phyloP scores from a whole-genome alignment of 2,329 filamentous ascomycete species.

The Diaporthe longicolla region DNA sequence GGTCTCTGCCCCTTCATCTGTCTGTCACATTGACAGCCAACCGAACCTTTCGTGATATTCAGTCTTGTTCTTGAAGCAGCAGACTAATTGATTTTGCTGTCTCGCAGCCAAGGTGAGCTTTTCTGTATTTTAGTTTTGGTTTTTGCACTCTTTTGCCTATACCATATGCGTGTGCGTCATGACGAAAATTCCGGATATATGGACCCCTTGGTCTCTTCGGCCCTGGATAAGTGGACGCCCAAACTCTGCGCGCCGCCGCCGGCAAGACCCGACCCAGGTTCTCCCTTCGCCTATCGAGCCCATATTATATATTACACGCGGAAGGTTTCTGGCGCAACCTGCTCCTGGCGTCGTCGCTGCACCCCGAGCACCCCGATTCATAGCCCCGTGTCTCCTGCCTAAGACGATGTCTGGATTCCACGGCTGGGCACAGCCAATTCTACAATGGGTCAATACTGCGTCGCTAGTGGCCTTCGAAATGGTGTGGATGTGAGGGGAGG shows the following conservation, averaged over 20 bases:
- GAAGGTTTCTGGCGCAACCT: background rate
- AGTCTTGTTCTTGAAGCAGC: conserved; percentile 15
- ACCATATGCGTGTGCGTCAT: conserved; percentile 38
- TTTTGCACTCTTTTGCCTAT: conserved; percentile 11
- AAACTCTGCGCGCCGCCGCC: conserved; percentile 32
- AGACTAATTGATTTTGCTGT: conserved; percentile 34
- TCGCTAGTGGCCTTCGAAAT: background rate
- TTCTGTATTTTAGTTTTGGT: conserved; percentile 9
- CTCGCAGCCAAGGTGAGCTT: conserved; percentile 37
- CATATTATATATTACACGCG: conserved; percentile 1
- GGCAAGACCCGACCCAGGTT: conserved; percentile 34
- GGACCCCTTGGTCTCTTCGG: conserved; percentile 32
- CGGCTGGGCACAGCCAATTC: too few species aligned
- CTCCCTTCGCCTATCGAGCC: conserved; percentile 30
- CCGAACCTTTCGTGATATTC: conserved; percentile 5
- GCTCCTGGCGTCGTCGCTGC: background rate
- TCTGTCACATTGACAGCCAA: conserved; percentile 30
- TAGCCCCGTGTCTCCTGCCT: background rate
- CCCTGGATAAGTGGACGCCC: conserved; percentile 38
- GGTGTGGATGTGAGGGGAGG: background rate
- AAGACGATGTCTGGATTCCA: background rate
- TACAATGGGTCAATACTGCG: background rate
- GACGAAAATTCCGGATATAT: conserved; percentile 38
- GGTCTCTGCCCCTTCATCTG: conserved; percentile 26
- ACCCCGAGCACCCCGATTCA: background rate